Percentiles rank a stretch among this genome's conserved stretches.
Conservation (phyloP, 345 rosid species). For the Alliaria petiolata region DNA sequence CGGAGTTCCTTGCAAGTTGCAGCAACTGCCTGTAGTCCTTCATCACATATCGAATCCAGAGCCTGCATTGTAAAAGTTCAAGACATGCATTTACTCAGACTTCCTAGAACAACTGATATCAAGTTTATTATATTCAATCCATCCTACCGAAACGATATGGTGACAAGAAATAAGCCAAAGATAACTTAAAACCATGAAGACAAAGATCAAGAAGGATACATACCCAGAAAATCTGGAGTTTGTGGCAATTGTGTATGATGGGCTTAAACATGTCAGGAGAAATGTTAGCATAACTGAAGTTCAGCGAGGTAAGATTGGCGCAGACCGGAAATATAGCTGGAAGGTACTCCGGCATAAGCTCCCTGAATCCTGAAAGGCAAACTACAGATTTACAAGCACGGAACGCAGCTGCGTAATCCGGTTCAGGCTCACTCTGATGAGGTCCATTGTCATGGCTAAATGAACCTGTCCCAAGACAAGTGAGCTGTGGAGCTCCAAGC, state of each 20-base stretch:
- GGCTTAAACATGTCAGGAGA: conserved; percentile 69
- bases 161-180: background rate
- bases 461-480: conserved; percentile 86
- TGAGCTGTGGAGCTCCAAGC: conserved; percentile 65
- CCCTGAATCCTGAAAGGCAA: conserved; percentile 84
- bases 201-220: conserved; percentile 17
- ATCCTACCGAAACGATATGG: background rate
- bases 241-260: conserved; percentile 67
- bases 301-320: conserved; percentile 70
- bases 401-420: conserved; percentile 58
- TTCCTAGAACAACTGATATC: background rate
- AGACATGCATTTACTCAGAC: conserved; percentile 14
- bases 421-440: conserved; percentile 46
- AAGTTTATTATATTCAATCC: background rate
- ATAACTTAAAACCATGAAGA: background rate
- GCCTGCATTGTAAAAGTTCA: conserved; percentile 50
- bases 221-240: conserved; percentile 84
- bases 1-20: conserved; percentile 70
- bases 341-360: conserved; percentile 53
- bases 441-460: conserved; percentile 41
- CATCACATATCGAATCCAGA: conserved; percentile 83
- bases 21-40: conserved; percentile 82
- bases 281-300: conserved; percentile 84
- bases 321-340: conserved; percentile 76
- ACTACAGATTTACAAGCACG: conserved; percentile 64